Evolutionary conservation across 2,329 filamentous ascomycete species (phyloP), one percentile per base, ranked within the genome.

Genomic region (Aspergillus pseudotamarii): DNA sequence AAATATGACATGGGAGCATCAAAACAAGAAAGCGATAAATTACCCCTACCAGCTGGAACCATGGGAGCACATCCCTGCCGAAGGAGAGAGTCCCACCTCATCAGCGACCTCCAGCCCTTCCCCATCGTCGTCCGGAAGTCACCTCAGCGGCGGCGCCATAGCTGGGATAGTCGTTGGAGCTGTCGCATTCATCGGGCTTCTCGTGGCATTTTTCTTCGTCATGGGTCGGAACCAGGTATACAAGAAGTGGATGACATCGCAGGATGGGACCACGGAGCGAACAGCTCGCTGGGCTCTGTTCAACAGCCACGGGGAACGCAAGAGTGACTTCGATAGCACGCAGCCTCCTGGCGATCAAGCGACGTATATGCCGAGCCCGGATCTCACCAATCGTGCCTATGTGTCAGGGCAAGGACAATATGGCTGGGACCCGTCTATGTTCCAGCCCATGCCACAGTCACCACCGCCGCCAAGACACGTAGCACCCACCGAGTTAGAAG

Each of bases 121-220:
- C 0, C 50, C 57, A 30, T 57, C 59, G 14, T 28, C 64, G 21
- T 60, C 64, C 50, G 45, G 61, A 21, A 57, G 61, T n/a, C 53
- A 62, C 28, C 71, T 82, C 6, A 76, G 78, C 36, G 60, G 73
- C 0, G 86, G 86, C 4, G 84, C 83, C 2, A 89, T 89, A 32
- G 86, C 85, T 1, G 88, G 87, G 5, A 88, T 90, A 34, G 81
- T 80, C 0, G 79, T 90, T 41, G 86, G 86, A 28, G 75, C 73
- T 1, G 77, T 82, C 0, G 83, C 81, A 1, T 82, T 79, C 11
- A 77, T 82, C 10, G 78, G 73, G 0, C 69, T 88, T 6, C 68
- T 87, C 57, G 85, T 84, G 58, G 68, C 69, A 3, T 61, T 79
- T 2, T 73, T 78, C 64, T 78, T 76, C 65, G 64, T 75, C 3